These are phyloP conservation scores for Tolypocladium sp. DNA, from an alignment of 2,329 filamentous ascomycete genomes.

Conservation along the genomic window DNA sequence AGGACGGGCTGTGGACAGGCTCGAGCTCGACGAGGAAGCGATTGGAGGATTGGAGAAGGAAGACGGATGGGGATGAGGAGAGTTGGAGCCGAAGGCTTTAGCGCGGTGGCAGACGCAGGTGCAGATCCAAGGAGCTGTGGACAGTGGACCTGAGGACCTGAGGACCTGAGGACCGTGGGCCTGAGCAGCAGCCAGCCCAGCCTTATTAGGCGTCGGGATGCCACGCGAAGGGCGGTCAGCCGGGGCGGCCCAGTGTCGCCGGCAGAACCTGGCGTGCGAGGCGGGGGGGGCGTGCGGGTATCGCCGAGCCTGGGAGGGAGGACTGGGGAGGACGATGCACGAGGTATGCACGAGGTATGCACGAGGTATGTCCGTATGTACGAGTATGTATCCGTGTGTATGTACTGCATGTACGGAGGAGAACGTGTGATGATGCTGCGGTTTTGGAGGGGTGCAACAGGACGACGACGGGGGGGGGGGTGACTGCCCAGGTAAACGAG, in stretches of 20 bases:
- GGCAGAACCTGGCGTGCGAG: not conserved
- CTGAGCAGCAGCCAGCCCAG: not conserved
- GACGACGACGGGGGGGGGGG: too few species aligned
- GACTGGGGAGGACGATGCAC: not conserved
- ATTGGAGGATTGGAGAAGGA: not conserved
- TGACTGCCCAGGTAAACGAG: too few species aligned
- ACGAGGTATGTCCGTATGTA: not conserved
- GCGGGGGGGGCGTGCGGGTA: not conserved
- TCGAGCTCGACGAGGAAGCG: not conserved
- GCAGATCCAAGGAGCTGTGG: not conserved
- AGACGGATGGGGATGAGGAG: not conserved
- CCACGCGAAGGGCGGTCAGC: slow-evolving; percentile 3
- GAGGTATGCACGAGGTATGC: not conserved
- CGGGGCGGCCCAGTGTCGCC: not conserved
- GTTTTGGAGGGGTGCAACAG: too few species aligned
- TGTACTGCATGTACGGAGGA: not conserved
- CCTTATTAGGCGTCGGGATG: slow-evolving; percentile 3
- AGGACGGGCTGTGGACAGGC: not conserved
- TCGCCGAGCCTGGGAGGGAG: not conserved
- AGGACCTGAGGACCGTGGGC: not conserved
- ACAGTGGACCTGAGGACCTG: not conserved
- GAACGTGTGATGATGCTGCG: not conserved
- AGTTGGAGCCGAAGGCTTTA: not conserved
- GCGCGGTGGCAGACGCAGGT: not conserved
- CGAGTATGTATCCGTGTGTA: not conserved